phyloP scores from a whole-genome alignment of 2,329 filamentous ascomycete genomes.

The Alternaria gansuensis region DNA sequence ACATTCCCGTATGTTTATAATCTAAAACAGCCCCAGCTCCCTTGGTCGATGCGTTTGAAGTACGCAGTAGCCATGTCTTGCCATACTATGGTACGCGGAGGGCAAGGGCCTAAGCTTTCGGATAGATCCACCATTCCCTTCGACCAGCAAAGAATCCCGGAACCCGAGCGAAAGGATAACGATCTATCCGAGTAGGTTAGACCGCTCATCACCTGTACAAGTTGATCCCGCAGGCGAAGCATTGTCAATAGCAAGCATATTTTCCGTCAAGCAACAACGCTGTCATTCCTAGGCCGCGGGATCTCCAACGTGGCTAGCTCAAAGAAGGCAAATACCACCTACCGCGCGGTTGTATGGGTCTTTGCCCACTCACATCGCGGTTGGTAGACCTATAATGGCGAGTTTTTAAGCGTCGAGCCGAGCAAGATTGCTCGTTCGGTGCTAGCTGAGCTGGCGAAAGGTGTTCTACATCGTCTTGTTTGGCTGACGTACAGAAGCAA shows the following conservation, averaged over 20 bases:
- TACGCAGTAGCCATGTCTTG: conserved; percentile 23
- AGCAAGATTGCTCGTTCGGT: conserved; percentile 39
- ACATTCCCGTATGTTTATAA: conserved; percentile 23
- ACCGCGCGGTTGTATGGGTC: conserved; percentile 24
- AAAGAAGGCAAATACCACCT: conserved; percentile 26
- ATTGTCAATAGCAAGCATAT: conserved; percentile 24
- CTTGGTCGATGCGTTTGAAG: conserved; percentile 28
- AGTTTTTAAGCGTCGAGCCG: conserved; percentile 17
- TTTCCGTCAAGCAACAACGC: conserved; percentile 23
- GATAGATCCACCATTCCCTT: conserved; percentile 22
- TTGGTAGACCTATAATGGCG: conserved; percentile 24
- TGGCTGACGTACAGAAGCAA: conserved; percentile 41
- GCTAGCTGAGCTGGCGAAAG: conserved; percentile 42
- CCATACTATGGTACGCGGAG: conserved; percentile 25
- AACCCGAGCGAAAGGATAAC: conserved; percentile 30
- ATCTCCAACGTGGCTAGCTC: conserved; percentile 40
- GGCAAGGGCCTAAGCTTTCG: conserved; percentile 26
- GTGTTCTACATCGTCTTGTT: conserved; percentile 36
- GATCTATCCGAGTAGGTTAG: conserved; percentile 9
- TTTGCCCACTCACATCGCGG: conserved; percentile 9
- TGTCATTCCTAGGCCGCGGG: conserved; percentile 24
- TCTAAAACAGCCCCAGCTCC: conserved; percentile 23
- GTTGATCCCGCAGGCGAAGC: conserved; percentile 9
- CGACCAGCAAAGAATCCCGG: conserved; percentile 24
- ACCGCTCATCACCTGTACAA: conserved; percentile 11